Evolutionary conservation across 352 stramenopile genomes (phyloP), one percentile per base, ranked within the genome.

Genomic region (Globisporangium okanoganense): DNA sequence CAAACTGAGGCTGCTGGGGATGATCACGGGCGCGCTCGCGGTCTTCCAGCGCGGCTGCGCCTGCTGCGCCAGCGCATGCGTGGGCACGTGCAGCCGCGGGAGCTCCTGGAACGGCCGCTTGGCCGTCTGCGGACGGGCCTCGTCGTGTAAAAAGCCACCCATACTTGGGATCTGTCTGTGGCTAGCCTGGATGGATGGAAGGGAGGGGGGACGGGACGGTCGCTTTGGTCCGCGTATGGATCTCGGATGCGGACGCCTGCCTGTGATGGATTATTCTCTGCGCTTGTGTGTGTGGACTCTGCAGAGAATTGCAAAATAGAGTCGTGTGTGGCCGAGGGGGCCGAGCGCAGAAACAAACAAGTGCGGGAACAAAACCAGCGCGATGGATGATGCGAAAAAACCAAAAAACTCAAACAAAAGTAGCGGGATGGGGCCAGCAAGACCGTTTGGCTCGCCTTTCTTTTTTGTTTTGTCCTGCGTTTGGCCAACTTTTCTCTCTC

Each of bases 21-120:
- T 77, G 49, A 65, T 78, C 16, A 69, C 69, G 2, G 41, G 48
- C 16, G 44, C 54, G 52, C 18, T 44, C 24, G 66, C 53, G 1
- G 60, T 65, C 58, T 89, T 89, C 79, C 79, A 89, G 40, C 73
- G 67, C 8, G 76, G 67, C 59, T 75, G 59, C 16, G 75, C 67
- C 67, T 85, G 79, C 61, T 82, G 76, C 53, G 72, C 70, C 24
- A 87, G 64, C 54, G 74, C 72, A 43, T 83, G 82, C 20, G 78
- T 72, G 7, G 79, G 79, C 52, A 89, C 78, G 44, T 89, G 79
- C 40, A 89, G 66, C 3, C 79, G 71, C 14, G 79, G 79, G n/a
- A 89, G 76, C 70, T 89, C 79, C 65, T 87, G 75, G 73, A 83
- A 81, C 48, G 64, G 54, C 5, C 65, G 64, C 53, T 55, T 65